A percentile compares a stretch with the other conserved stretches of the same genome.
Evolutionary conservation across 192 early-diverging fungal genomes (phyloP).

Genomic region (Coemansia erecta): DNA sequence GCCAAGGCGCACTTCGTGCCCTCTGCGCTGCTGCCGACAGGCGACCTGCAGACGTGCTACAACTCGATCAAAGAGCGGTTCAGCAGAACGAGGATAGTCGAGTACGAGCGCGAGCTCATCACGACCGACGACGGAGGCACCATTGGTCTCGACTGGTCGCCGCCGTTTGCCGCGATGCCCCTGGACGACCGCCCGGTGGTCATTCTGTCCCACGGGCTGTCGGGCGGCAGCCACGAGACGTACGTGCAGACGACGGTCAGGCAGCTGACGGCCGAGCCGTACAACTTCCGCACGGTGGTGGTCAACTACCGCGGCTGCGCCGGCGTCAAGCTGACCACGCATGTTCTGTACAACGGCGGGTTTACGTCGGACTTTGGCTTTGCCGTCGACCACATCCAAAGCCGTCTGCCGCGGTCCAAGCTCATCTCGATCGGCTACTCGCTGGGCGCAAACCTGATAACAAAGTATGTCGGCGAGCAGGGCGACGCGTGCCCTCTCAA

Average conservation of each 20-base stretch:
- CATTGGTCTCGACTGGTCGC: slow-evolving; percentile 86
- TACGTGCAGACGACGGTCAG: slow-evolving; percentile 79
- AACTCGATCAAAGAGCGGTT: slow-evolving; percentile 53
- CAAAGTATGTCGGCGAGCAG: slow-evolving; percentile 88
- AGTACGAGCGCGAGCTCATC: slow-evolving; percentile 57
- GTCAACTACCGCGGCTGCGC: slow-evolving; percentile 91
- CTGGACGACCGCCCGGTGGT: slow-evolving; percentile 69
- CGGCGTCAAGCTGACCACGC: slow-evolving; percentile 70
- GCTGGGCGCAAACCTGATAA: slow-evolving; percentile 88
- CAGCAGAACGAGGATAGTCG: slow-evolving; percentile 19
- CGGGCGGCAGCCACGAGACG: slow-evolving; percentile 87
- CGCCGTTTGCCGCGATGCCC: slow-evolving; percentile 55
- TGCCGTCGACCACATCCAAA: slow-evolving; percentile 32
- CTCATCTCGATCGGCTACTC: slow-evolving; percentile 85
- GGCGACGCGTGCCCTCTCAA: slow-evolving; percentile 70
- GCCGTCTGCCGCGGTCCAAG: slow-evolving; percentile 63
- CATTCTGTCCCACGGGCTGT: slow-evolving; percentile 85
- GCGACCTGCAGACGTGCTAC: slow-evolving; percentile 74
- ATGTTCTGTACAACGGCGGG: slow-evolving; percentile 78
- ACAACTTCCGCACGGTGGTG: slow-evolving; percentile 74
- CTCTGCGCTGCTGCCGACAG: slow-evolving; percentile 67
- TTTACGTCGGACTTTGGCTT: slow-evolving; percentile 72
- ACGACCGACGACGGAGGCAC: slow-evolving; percentile 80
- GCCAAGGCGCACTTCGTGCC: slow-evolving; percentile 61
- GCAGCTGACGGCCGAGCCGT: slow-evolving; percentile 56